Evolutionary conservation across 768 basidiomycete species (phyloP).

Genomic region (Lactarius hengduanensis): DNA sequence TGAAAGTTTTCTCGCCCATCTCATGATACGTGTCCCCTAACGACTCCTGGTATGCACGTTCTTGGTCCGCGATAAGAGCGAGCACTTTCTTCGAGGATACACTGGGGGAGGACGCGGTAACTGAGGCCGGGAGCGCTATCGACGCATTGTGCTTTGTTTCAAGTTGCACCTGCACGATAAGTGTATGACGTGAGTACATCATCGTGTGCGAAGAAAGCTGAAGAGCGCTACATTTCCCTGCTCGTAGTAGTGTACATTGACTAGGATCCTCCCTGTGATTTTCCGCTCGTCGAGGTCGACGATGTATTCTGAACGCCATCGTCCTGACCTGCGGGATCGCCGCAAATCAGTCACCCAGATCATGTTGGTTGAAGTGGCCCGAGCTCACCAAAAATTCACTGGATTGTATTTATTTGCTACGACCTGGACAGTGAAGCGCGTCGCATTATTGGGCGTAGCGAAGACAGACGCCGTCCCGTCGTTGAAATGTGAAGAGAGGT

Average conservation of each 20-base stretch:
- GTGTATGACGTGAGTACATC: neutral
- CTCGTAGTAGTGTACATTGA: slow-evolving; percentile 96
- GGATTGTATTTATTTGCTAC: slow-evolving; percentile 98
- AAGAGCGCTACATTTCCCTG: slow-evolving; percentile 77
- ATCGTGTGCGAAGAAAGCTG: neutral
- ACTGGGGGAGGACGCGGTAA: slow-evolving; percentile 50
- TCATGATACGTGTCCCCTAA: slow-evolving; percentile 82
- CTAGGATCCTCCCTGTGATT: slow-evolving; percentile 69
- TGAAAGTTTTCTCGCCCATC: slow-evolving; percentile 93
- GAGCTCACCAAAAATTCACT: slow-evolving; percentile 79
- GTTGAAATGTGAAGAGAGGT: slow-evolving; percentile 78
- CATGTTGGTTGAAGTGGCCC: neutral
- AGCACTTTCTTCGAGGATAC: slow-evolving; percentile 68
- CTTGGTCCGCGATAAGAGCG: slow-evolving; percentile 78
- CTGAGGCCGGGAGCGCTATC: slow-evolving; percentile 59
- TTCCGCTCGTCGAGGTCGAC: slow-evolving; percentile 63
- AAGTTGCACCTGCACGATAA: slow-evolving; percentile 74
- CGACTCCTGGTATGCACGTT: slow-evolving; percentile 73
- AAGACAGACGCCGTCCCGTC: slow-evolving; percentile 79
- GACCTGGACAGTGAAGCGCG: slow-evolving; percentile 67
- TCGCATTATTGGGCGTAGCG: slow-evolving; percentile 45
- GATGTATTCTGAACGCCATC: slow-evolving; percentile 88
- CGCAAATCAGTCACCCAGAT: neutral
- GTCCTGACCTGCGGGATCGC: slow-evolving; percentile 67
- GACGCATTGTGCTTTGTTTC: slow-evolving; percentile 68